Evolutionary conservation across 2,329 filamentous ascomycete species (phyloP).

Genomic region (Fusarium anthophilum): DNA sequence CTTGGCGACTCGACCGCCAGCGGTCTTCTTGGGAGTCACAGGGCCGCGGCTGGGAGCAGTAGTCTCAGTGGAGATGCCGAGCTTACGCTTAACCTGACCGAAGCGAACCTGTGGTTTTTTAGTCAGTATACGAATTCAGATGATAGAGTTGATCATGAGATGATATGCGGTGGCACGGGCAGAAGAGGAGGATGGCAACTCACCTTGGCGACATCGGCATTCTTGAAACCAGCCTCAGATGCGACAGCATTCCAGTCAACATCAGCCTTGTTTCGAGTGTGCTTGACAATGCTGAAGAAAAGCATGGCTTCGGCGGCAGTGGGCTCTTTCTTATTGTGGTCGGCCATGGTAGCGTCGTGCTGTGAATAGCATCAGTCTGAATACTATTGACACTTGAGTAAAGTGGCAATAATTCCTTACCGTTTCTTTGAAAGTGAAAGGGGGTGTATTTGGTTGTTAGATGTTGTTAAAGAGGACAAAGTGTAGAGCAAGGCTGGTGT

Average conservation of each 20-base stretch:
- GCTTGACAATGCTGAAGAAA: conserved; percentile 56
- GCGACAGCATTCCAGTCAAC: conserved; percentile 61
- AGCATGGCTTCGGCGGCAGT: conserved; percentile 54
- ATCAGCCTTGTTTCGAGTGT: conserved; percentile 54
- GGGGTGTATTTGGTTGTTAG: not conserved
- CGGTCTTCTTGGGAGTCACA: conserved; percentile 38
- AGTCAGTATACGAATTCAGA: not conserved
- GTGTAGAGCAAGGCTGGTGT: not conserved
- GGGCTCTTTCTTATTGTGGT: conserved; percentile 48
- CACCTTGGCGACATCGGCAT: conserved; percentile 56
- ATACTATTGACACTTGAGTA: not conserved
- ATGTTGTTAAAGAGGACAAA: not conserved
- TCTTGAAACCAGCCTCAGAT: conserved; percentile 54
- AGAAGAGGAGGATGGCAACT: conserved; percentile 4
- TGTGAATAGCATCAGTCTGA: not conserved
- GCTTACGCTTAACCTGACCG: conserved; percentile 60
- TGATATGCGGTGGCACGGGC: not conserved
- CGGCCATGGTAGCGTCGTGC: conserved; percentile 42
- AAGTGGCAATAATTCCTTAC: not conserved
- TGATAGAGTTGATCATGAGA: not conserved
- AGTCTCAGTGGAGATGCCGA: conserved; percentile 49
- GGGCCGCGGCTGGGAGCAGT: conserved; percentile 14
- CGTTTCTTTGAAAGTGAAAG: not conserved
- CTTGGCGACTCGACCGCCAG: conserved; percentile 45
- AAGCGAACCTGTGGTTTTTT: conserved; percentile 52